Evolutionary conservation across 2,329 filamentous ascomycete genomes (phyloP), one percentile per base, ranked within the genome.

Genomic region (Cladosporium sp.): DNA sequence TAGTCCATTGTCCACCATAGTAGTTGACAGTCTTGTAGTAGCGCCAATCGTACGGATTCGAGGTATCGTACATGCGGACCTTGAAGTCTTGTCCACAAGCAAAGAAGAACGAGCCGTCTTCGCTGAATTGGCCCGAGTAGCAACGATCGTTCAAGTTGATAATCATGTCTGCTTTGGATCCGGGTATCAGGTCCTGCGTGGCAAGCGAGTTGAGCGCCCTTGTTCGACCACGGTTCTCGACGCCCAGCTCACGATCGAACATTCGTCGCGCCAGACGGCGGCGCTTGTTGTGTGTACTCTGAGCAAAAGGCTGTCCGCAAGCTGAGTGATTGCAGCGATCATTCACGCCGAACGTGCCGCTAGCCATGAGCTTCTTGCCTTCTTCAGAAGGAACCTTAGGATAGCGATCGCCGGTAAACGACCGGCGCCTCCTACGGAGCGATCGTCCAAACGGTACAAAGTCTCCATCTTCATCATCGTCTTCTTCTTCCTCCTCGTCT

Each of bases 41-140:
- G 70, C 88, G 88, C 94, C 94, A 99, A 63, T 91, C 83, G 73
- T 94, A 96, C 0, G 93, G 91, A 65, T 97, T 96, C 1, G 90
- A 92, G 0, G 94, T 97, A 72, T 97, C 93, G 74, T 97, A 99
- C 90, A 99, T 92, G 54, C 92, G 88, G 9, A 99, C 91, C 65
- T 86, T 88, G 76, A 96, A 96, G 73, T 97, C 92, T 73, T 97
- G 91, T 9, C 88, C 89, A 68, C 89, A 94, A 5, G 88, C 87
- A 70, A 93, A 97, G 77, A 97, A 97, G 77, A 97, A 97, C 73
- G 96, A 96, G 24, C 94, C 94, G 66, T 99, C 94, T 63, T 95
- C 90, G 0, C 91, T 96, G 71, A 97, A 99, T 70, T 97, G 93
- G 1, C 94, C 94, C 3, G 91, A 96, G 69, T 97, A 97, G 54